phyloP scores from a whole-genome alignment of 768 basidiomycete genomes.

The Saitozyma podzolica region DNA sequence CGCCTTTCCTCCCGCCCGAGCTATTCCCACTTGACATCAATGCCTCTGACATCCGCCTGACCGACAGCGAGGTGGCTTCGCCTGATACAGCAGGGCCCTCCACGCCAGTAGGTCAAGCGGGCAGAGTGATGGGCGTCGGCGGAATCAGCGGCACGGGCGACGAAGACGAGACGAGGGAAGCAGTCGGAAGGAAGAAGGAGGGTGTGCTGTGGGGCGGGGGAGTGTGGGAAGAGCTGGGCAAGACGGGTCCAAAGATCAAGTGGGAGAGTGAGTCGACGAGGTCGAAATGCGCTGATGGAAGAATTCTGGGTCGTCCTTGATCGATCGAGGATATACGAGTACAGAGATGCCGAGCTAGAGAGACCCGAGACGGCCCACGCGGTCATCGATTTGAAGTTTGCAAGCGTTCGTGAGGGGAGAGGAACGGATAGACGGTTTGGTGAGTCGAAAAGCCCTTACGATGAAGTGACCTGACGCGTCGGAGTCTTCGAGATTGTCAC shows the following conservation, averaged over 20 bases:
- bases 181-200: conserved; percentile 49
- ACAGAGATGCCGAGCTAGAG: conserved; percentile 39
- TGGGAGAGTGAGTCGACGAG: conserved; percentile 49
- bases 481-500: conserved; percentile 52
- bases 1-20: too few species aligned
- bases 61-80: too few species aligned
- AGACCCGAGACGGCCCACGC: conserved; percentile 41
- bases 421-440: conserved; percentile 50
- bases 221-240: conserved; percentile 48
- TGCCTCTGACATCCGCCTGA: too few species aligned
- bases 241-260: conserved; percentile 36
- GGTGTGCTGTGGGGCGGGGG: conserved; percentile 51
- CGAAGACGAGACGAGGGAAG: conserved; percentile 41
- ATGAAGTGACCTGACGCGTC: neutral
- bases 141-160: conserved; percentile 30
- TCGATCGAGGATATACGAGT: conserved; percentile 43
- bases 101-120: too few species aligned
- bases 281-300: conserved; percentile 10
- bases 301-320: conserved; percentile 52
- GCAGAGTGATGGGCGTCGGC: conserved; percentile 22
- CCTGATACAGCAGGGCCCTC: too few species aligned
- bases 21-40: too few species aligned
- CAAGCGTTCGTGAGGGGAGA: conserved; percentile 49
- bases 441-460: conserved; percentile 14
- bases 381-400: conserved; percentile 51